A percentile compares a stretch with the other conserved stretches of the same genome.
Evolutionary conservation across 352 stramenopile genomes (phyloP).

Genomic region (Discostella stelligera): DNA sequence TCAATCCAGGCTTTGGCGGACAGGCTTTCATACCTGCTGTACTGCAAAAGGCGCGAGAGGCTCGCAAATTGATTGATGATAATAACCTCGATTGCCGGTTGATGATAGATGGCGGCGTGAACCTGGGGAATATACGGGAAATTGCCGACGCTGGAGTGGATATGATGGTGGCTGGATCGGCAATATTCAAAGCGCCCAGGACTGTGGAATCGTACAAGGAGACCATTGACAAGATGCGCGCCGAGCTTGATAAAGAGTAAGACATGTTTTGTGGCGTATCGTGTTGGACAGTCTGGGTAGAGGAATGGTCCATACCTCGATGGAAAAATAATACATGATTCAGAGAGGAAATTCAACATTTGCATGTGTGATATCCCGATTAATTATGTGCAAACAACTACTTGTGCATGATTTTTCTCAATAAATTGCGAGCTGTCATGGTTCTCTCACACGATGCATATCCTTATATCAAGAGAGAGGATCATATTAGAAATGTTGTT

Average conservation of each 20-base stretch:
- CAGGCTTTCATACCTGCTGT: conserved; percentile 82
- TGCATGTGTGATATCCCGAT: too few species aligned
- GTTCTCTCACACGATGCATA: too few species aligned
- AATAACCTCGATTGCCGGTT: conserved; percentile 75
- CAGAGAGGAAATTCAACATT: too few species aligned
- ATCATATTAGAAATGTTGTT: too few species aligned
- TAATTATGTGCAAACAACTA: too few species aligned
- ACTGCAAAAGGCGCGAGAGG: conserved; percentile 76
- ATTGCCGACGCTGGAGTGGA: conserved; percentile 77
- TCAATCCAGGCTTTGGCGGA: conserved; percentile 84
- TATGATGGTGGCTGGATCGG: conserved; percentile 83
- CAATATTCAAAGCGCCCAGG: conserved; percentile 77
- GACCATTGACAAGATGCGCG: conserved; percentile 78
- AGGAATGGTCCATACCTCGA: background rate
- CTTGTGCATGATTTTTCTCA: too few species aligned
- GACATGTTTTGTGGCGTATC: background rate
- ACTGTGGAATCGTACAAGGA: conserved; percentile 78
- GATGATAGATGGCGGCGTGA: conserved; percentile 78
- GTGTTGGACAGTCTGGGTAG: background rate
- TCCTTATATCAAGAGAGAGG: too few species aligned
- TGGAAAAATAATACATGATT: too few species aligned
- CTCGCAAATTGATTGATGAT: conserved; percentile 83
- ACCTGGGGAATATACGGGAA: conserved; percentile 73
- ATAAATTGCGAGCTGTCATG: too few species aligned
- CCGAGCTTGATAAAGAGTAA: conserved; percentile 56